Conservation (phyloP, 129 eudicot genomes). For the Logfia minima region DNA sequence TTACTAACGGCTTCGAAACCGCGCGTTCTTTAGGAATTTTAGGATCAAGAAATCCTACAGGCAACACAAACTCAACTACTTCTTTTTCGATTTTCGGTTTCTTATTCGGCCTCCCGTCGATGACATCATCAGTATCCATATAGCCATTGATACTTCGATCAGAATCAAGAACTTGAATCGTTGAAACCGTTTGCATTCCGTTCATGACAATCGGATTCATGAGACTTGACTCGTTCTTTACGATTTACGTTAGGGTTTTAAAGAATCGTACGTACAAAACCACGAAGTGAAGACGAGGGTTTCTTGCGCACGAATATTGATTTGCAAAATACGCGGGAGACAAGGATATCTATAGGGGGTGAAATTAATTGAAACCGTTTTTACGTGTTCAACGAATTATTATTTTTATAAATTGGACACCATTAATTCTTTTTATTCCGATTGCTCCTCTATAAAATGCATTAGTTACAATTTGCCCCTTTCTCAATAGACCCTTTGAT, state of each 20-base stretch:
- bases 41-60: slow-evolving; percentile 2
- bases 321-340: slow-evolving; percentile 33
- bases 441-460: background rate
- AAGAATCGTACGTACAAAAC: background rate
- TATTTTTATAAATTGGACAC: too few species aligned
- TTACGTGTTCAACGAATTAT: background rate
- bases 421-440: too few species aligned
- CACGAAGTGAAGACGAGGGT: slow-evolving; percentile 23
- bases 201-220: background rate
- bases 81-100: slow-evolving; percentile 28
- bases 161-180: background rate
- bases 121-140: background rate
- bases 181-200: background rate
- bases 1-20: background rate
- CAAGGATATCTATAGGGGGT: background rate
- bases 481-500: too few species aligned
- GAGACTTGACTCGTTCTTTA: background rate
- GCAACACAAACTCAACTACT: background rate
- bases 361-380: slow-evolving; percentile 14
- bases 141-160: background rate
- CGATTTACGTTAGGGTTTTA: background rate
- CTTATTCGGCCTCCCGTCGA: slow-evolving; percentile 21
- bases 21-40: background rate
- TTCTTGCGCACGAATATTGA: slow-evolving; percentile 5
- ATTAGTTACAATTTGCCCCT: background rate